These are phyloP conservation scores for Fusarium annulatum DNA, from an alignment of 2,329 filamentous ascomycete species.

Conservation along the genomic window DNA sequence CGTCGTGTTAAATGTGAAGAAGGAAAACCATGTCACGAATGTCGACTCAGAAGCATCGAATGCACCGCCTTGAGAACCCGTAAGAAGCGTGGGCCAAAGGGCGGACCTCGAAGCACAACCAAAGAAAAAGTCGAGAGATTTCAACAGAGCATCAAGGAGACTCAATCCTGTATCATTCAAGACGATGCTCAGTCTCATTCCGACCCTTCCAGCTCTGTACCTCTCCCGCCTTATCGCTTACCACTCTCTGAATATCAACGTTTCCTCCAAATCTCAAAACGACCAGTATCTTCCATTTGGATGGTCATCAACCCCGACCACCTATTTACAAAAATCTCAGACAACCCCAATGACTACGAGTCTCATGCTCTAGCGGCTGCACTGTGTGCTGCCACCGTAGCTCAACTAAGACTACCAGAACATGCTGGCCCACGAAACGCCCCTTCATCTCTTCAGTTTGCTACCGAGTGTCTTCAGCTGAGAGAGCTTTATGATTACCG, in stretches of 20 bases:
- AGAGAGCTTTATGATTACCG: constrained; percentile 42
- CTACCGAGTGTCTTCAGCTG: constrained; percentile 28
- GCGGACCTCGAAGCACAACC: constrained; percentile 27
- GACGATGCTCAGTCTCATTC: neutral
- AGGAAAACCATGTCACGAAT: constrained; percentile 29
- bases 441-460: constrained; percentile 30
- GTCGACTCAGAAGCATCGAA: constrained; percentile 29
- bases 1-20: constrained; percentile 36
- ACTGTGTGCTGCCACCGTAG: constrained; percentile 44
- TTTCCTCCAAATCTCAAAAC: constrained; percentile 37
- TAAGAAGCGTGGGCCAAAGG: constrained; percentile 34
- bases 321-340: constrained; percentile 25
- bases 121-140: constrained; percentile 30
- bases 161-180: neutral
- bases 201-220: neutral
- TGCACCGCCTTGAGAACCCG: constrained; percentile 22
- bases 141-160: constrained; percentile 25
- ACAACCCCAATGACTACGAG: constrained; percentile 31
- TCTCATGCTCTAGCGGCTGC: constrained; percentile 41
- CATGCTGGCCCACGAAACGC: constrained; percentile 28
- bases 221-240: constrained; percentile 21
- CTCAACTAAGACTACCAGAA: constrained; percentile 42
- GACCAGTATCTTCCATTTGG: constrained; percentile 38
- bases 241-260: constrained; percentile 35
- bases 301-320: constrained; percentile 40